Evolutionary conservation across 306 rosid species (phyloP).

Genomic region (Pterocarpus macrocarpus): DNA sequence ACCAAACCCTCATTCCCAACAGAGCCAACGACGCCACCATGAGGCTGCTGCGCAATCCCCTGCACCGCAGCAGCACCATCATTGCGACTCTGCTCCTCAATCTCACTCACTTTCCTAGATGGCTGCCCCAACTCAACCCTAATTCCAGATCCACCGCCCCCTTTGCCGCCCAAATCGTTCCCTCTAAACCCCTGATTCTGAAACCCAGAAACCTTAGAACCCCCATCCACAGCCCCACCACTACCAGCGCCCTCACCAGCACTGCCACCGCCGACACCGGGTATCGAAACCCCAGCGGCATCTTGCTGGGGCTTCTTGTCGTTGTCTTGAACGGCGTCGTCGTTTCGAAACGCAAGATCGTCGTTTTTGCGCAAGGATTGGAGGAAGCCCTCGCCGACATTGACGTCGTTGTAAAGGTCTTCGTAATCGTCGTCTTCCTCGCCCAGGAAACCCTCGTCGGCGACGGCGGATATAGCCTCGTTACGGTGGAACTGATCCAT

Average conservation of each 20-base stretch:
- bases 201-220: constrained; percentile 60
- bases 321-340: constrained; percentile 46
- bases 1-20: constrained; percentile 65
- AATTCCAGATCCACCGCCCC: constrained; percentile 66
- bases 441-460: constrained; percentile 83
- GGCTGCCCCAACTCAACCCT: constrained; percentile 85
- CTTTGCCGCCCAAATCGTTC: constrained; percentile 10
- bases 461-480: constrained; percentile 98
- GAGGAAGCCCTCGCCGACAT: constrained; percentile 91
- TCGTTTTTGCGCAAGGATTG: constrained; percentile 84
- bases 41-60: constrained; percentile 65
- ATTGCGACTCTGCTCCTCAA: constrained; percentile 69
- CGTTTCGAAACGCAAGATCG: constrained; percentile 65
- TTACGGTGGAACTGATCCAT: constrained; percentile 94
- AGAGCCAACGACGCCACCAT: constrained; percentile 54
- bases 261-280: constrained; percentile 63
- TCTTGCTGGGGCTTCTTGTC: constrained; percentile 62
- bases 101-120: constrained; percentile 62
- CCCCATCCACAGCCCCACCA: constrained; percentile 45
- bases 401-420: constrained; percentile 96
- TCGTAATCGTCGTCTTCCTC: constrained; percentile 97
- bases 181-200: constrained; percentile 82
- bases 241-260: constrained; percentile 16
- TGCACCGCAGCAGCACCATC: constrained; percentile 59
- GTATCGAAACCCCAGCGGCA: constrained; percentile 52